A percentile compares a stretch with the other conserved stretches of the same genome.
Evolutionary conservation across 495 filamentous ascomycete species (phyloP).

Genomic region (Evansstolkia leycettana): DNA sequence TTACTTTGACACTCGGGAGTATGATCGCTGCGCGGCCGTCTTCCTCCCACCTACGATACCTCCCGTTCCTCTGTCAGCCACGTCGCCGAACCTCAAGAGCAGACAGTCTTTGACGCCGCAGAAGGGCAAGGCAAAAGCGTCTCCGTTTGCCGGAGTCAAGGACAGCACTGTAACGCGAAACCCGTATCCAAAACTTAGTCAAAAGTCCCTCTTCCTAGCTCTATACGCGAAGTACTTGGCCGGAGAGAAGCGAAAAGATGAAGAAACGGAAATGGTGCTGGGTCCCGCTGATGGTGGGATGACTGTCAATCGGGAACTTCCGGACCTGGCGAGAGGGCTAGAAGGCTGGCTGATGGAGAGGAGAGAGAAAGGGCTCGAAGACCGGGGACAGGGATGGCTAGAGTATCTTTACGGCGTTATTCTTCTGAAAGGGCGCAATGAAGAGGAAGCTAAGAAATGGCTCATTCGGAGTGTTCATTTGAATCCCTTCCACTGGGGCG

Average conservation of each 20-base stretch:
- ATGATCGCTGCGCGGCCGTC: conserved; percentile 82
- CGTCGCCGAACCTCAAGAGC: conserved; percentile 30
- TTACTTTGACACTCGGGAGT: conserved; percentile 92
- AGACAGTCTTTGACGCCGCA: conserved; percentile 24
- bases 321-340: conserved; percentile 58
- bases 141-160: conserved; percentile 18
- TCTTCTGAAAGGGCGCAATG: conserved; percentile 81
- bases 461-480: conserved; percentile 72
- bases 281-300: conserved; percentile 80
- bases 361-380: conserved; percentile 41
- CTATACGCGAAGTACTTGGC: conserved; percentile 87
- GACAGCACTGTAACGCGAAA: conserved; percentile 14
- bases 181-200: conserved; percentile 51
- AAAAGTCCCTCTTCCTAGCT: conserved; percentile 84
- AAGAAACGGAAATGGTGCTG: conserved; percentile 95
- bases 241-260: conserved; percentile 91
- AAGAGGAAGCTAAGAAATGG: conserved; percentile 68
- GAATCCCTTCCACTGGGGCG: conserved; percentile 91
- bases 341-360: conserved; percentile 64
- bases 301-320: conserved; percentile 72
- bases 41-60: conserved; percentile 70
- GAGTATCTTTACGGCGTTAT: conserved; percentile 92
- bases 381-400: conserved; percentile 79
- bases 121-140: conserved; percentile 45
- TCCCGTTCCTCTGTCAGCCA: conserved; percentile 41